Conservation (phyloP, 2,329 filamentous ascomycete genomes). For the Epichloe bromicola region DNA sequence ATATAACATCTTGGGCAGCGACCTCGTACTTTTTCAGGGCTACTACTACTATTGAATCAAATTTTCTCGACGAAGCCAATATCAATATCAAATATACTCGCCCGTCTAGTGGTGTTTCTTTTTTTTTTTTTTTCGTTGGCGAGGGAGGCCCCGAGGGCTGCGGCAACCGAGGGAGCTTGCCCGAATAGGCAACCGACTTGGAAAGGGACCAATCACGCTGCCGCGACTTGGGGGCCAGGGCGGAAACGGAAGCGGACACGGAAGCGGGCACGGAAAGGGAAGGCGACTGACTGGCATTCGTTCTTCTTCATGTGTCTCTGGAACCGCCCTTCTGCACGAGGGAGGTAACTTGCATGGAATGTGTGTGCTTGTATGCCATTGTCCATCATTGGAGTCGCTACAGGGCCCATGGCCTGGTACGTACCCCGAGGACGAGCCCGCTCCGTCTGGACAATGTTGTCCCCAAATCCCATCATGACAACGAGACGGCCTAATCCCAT, state of each 20-base stretch:
- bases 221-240: background rate
- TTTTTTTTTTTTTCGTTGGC: too few relatives aligned
- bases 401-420: too few relatives aligned
- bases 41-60: background rate
- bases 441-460: background rate
- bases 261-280: background rate
- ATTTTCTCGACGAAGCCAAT: background rate
- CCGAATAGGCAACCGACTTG: background rate
- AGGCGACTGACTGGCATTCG: too few relatives aligned
- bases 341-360: too few relatives aligned
- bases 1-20: background rate
- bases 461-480: background rate
- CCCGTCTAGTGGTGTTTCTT: background rate
- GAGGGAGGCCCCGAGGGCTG: background rate
- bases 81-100: background rate
- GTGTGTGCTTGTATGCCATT: too few relatives aligned
- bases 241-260: background rate
- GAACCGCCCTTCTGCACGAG: too few relatives aligned
- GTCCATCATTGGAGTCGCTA: too few relatives aligned
- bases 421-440: too few relatives aligned
- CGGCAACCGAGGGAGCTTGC: slow-evolving; percentile 1
- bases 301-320: too few relatives aligned
- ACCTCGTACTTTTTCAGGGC: background rate
- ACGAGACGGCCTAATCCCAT: background rate
- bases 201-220: background rate